These are phyloP conservation scores for Apodospora peruviana DNA, from an alignment of 495 filamentous ascomycete species.

Conservation along the genomic window DNA sequence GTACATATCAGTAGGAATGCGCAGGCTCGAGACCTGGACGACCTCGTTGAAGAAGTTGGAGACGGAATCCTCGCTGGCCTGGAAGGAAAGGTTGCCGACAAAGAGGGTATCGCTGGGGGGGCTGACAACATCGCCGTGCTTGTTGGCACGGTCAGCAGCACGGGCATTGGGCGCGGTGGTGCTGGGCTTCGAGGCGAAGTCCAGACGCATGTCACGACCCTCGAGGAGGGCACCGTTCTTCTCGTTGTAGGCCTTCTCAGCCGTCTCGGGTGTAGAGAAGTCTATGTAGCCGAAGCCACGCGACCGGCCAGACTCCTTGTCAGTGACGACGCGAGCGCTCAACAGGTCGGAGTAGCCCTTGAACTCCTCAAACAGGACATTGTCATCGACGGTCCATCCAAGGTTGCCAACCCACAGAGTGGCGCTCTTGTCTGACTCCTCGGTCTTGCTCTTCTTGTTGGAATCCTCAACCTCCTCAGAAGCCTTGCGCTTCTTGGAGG, in stretches of 20 bases:
- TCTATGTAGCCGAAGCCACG: slow-evolving; percentile 98
- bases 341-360: slow-evolving; percentile 72
- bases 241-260: slow-evolving; percentile 68
- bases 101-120: slow-evolving; percentile 84
- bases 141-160: slow-evolving; percentile 61
- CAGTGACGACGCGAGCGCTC: slow-evolving; percentile 74
- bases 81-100: slow-evolving; percentile 87
- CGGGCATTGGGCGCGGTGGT: slow-evolving; percentile 50
- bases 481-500: slow-evolving; percentile 48
- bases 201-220: slow-evolving; percentile 80
- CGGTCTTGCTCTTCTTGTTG: slow-evolving; percentile 83
- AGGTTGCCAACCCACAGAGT: slow-evolving; percentile 88
- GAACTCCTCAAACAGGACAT: slow-evolving; percentile 83
- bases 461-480: slow-evolving; percentile 51
- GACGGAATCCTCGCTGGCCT: slow-evolving; percentile 70
- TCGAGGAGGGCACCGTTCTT: slow-evolving; percentile 81
- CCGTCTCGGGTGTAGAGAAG: slow-evolving; percentile 63
- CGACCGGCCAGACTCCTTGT: slow-evolving; percentile 76
- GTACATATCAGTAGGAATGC: slow-evolving; percentile 81
- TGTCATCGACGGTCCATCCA: slow-evolving; percentile 92
- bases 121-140: slow-evolving; percentile 71
- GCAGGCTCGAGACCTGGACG: slow-evolving; percentile 66
- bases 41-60: slow-evolving; percentile 68
- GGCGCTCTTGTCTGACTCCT: slow-evolving; percentile 47
- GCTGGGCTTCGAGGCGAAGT: slow-evolving; percentile 73